phyloP scores from a whole-genome alignment of 352 stramenopile genomes.

The Elongisporangium undulatum region DNA sequence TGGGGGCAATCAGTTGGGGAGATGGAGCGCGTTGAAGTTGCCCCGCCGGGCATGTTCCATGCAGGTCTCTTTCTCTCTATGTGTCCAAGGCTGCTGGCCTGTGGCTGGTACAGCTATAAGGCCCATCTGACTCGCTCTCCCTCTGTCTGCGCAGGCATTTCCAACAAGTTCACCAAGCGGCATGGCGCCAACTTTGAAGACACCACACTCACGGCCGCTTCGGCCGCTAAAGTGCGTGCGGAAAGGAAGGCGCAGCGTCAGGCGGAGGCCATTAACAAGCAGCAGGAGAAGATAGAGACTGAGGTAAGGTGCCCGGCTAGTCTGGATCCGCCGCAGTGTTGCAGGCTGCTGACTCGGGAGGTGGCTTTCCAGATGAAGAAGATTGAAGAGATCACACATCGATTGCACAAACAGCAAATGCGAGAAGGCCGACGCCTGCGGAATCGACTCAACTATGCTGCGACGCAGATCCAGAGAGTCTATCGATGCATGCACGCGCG shows the following conservation, averaged over 20 bases:
- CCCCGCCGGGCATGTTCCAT: slow-evolving; percentile 30
- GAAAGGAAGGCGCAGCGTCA: slow-evolving; percentile 64
- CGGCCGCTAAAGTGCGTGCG: slow-evolving; percentile 54
- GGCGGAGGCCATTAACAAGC: slow-evolving; percentile 65
- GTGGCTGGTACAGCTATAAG: background rate
- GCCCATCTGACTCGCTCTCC: background rate
- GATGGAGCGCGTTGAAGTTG: slow-evolving; percentile 30
- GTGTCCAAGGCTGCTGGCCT: background rate
- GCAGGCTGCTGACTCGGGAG: too few species aligned
- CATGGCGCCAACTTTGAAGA: slow-evolving; percentile 69
- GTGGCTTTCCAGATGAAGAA: slow-evolving; percentile 54
- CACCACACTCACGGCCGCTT: slow-evolving; percentile 66
- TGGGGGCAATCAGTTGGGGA: slow-evolving; percentile 13
- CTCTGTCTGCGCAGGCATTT: slow-evolving; percentile 47
- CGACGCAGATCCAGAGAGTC: slow-evolving; percentile 39
- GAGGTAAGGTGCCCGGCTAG: slow-evolving; percentile 29
- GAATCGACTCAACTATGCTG: slow-evolving; percentile 44
- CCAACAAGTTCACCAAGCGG: slow-evolving; percentile 79
- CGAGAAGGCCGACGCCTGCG: slow-evolving; percentile 62
- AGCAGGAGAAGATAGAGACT: slow-evolving; percentile 73
- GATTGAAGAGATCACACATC: slow-evolving; percentile 63
- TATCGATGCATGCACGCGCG: slow-evolving; percentile 24
- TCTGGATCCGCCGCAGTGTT: background rate
- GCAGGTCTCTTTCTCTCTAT: slow-evolving; percentile 7
- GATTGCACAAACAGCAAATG: slow-evolving; percentile 58